Conservation (phyloP, 2,329 filamentous ascomycete species). For the Trichoderma cornu-damae region DNA sequence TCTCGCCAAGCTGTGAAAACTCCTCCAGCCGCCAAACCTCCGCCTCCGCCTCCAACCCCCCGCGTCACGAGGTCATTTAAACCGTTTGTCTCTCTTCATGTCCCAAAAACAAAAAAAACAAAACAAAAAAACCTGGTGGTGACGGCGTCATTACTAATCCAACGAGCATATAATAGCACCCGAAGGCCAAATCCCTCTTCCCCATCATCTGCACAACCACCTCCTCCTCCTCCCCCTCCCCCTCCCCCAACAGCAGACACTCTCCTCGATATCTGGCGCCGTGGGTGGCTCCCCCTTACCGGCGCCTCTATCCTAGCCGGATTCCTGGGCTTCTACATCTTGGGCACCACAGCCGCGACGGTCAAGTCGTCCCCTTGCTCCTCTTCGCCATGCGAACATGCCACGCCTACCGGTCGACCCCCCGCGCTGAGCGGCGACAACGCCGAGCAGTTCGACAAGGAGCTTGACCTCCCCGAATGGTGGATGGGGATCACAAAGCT, state of each 20-base stretch:
- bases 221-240: slow-evolving; percentile 24
- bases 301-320: slow-evolving; percentile 43
- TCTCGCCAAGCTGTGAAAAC: slow-evolving; percentile 24
- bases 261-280: slow-evolving; percentile 35
- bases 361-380: slow-evolving; percentile 27
- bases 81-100: slow-evolving; percentile 25
- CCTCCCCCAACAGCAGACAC: slow-evolving; percentile 29
- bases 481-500: slow-evolving; percentile 51
- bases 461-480: slow-evolving; percentile 53
- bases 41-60: slow-evolving; percentile 20
- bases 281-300: slow-evolving; percentile 41
- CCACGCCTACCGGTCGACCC: slow-evolving; percentile 45
- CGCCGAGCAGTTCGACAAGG: slow-evolving; percentile 54
- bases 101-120: slow-evolving; percentile 6
- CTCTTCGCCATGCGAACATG: slow-evolving; percentile 30
- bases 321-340: slow-evolving; percentile 45
- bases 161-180: neutral
- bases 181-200: slow-evolving; percentile 17
- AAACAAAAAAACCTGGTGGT: no score
- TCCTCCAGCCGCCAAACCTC: neutral
- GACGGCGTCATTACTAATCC: neutral
- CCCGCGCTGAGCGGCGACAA: slow-evolving; percentile 41
- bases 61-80: slow-evolving; percentile 29
- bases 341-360: slow-evolving; percentile 36
- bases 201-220: neutral